phyloP scores from a whole-genome alignment of 768 basidiomycete species.

The Rhodotorula taiwanensis region DNA sequence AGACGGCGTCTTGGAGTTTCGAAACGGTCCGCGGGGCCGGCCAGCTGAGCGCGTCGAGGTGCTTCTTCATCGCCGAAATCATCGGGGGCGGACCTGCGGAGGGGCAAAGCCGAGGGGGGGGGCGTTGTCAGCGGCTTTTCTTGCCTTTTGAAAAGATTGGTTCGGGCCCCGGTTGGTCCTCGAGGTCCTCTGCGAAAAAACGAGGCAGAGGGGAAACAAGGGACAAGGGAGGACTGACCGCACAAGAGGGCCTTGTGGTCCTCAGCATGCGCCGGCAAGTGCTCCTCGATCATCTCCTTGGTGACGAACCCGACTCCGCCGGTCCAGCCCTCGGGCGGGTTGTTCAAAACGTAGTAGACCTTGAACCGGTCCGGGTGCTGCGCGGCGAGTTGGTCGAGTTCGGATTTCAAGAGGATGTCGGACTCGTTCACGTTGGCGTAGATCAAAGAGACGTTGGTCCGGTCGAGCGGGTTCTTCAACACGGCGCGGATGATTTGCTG shows the following conservation, averaged over 20 bases:
- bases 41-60: conserved; percentile 79
- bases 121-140: no score
- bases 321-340: conserved; percentile 73
- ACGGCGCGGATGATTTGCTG: conserved; percentile 87
- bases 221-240: conserved; percentile 42
- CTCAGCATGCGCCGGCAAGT: conserved; percentile 50
- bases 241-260: conserved; percentile 82
- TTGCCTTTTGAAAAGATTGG: no score
- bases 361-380: conserved; percentile 63
- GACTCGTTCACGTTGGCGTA: conserved; percentile 92
- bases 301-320: conserved; percentile 88
- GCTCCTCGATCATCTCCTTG: conserved; percentile 78
- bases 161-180: no score
- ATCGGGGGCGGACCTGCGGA: conserved; percentile 58
- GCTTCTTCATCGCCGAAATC: conserved; percentile 78
- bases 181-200: no score
- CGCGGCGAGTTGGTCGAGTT: conserved; percentile 70
- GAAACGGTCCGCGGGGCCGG: conserved; percentile 79
- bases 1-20: conserved; percentile 54
- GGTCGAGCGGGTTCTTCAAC: conserved; percentile 78
- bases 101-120: conserved; percentile 44
- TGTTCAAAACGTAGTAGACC: conserved; percentile 88
- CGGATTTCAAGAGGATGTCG: conserved; percentile 83
- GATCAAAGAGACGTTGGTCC: conserved; percentile 74
- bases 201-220: no score